Conservation (phyloP, 2,329 filamentous ascomycete genomes). For the Monilinia laxa region DNA sequence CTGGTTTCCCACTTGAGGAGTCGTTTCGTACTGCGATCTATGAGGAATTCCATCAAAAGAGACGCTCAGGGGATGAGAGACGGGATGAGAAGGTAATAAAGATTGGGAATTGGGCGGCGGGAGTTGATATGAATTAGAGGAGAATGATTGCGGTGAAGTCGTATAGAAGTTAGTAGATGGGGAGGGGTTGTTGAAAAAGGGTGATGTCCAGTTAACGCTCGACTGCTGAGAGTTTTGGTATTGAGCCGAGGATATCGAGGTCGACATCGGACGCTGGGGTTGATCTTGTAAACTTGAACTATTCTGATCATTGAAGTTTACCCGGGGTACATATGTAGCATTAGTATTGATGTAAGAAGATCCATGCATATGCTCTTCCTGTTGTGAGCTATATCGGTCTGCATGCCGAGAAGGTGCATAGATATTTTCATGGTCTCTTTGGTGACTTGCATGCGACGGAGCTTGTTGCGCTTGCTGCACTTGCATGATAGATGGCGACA, state of each 20-base stretch:
- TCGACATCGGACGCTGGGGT: conserved; percentile 24
- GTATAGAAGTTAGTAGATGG: conserved; percentile 27
- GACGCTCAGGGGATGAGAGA: background rate
- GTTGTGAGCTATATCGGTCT: conserved; percentile 11
- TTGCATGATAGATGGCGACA: conserved; percentile 19
- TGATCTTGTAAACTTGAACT: conserved; percentile 29
- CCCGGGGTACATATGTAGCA: background rate
- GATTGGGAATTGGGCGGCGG: conserved; percentile 25
- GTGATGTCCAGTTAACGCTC: conserved; percentile 13
- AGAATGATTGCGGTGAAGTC: conserved; percentile 31
- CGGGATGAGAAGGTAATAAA: background rate
- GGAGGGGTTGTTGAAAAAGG: conserved; percentile 26
- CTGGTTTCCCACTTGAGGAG: conserved; percentile 24
- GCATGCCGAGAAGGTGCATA: conserved; percentile 20
- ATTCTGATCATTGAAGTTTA: conserved; percentile 27
- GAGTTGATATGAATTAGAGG: conserved; percentile 27
- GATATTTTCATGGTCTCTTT: conserved; percentile 24
- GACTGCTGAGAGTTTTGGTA: conserved; percentile 25
- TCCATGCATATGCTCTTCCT: conserved; percentile 6
- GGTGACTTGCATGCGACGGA: conserved; percentile 20
- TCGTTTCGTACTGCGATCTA: conserved; percentile 12
- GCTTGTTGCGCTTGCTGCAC: conserved; percentile 18
- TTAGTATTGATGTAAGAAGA: conserved; percentile 17
- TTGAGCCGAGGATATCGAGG: conserved; percentile 28
- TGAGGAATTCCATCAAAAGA: conserved; percentile 16